phyloP scores from a whole-genome alignment of 1,284 basidiomycete species.

The Marasmius tenuissimus region DNA sequence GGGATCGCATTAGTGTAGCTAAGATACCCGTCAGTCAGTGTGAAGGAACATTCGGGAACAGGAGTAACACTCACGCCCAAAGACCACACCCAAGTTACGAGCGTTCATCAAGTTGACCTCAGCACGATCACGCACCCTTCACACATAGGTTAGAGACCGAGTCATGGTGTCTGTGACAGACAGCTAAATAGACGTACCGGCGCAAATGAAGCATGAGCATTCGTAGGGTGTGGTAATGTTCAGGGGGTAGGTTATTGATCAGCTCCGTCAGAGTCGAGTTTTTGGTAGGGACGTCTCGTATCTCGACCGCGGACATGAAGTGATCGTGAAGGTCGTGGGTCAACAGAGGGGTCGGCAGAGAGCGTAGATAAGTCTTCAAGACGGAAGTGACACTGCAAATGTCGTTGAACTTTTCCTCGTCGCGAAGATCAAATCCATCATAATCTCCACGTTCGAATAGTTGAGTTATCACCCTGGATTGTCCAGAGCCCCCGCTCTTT shows the following conservation, averaged over 20 bases:
- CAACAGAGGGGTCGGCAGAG: constrained; percentile 86
- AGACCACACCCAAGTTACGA: constrained; percentile 98
- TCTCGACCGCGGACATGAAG: constrained; percentile 77
- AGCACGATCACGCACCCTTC: constrained; percentile 68
- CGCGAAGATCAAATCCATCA: constrained; percentile 82
- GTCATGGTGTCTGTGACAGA: background rate
- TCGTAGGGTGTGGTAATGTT: constrained; percentile 87
- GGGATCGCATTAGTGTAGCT: constrained; percentile 94
- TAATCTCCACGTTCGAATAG: constrained; percentile 95
- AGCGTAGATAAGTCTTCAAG: constrained; percentile 95
- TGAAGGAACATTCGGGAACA: background rate
- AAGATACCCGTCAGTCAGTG: constrained; percentile 16
- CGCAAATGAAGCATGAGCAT: constrained; percentile 87
- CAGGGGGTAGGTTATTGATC: constrained; percentile 77
- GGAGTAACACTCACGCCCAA: constrained; percentile 79
- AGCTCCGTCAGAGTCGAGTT: constrained; percentile 66
- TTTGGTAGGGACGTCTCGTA: constrained; percentile 66
- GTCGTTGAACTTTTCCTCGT: constrained; percentile 93
- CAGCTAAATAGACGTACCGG: constrained; percentile 51
- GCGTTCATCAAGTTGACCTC: constrained; percentile 92
- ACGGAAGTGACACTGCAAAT: constrained; percentile 96
- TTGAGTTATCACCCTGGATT: constrained; percentile 91
- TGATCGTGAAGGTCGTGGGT: constrained; percentile 91
- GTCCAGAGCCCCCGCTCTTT: constrained; percentile 92
- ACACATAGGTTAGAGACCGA: background rate